phyloP scores from a whole-genome alignment of 129 eudicot genomes.

The Chrysanthemum seticuspe region DNA sequence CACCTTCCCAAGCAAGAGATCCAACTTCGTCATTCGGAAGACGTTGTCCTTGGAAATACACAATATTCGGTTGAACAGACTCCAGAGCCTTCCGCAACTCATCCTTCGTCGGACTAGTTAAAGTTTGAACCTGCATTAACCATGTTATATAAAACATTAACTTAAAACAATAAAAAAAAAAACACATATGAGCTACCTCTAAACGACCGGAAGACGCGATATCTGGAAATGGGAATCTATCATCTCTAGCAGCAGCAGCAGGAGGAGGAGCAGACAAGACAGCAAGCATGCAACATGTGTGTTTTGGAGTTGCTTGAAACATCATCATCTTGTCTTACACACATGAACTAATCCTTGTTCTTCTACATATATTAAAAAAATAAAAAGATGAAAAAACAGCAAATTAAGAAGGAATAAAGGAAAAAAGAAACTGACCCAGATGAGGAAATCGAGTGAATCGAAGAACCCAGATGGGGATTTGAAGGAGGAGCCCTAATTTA shows the following conservation, averaged over 20 bases:
- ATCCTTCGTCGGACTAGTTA: constrained; percentile 58
- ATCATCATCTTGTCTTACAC: constrained; percentile 40
- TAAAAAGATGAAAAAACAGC: constrained; percentile 4
- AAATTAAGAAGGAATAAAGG: constrained; percentile 12
- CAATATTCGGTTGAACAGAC: constrained; percentile 67
- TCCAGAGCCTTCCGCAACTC: constrained; percentile 65
- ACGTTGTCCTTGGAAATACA: constrained; percentile 74
- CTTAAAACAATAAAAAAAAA: neutral
- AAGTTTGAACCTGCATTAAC: constrained; percentile 60
- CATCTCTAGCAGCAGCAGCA: constrained; percentile 34
- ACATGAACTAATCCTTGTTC: constrained; percentile 11
- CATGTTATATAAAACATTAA: neutral
- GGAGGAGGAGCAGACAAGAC: constrained; percentile 43
- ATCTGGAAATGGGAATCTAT: constrained; percentile 67
- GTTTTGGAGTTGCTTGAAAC: constrained; percentile 71
- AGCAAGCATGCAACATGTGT: constrained; percentile 79
- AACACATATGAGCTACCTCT: constrained; percentile 49
- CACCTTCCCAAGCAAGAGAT: constrained; percentile 53
- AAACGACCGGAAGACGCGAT: constrained; percentile 85
- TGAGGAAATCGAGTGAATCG: constrained; percentile 29
- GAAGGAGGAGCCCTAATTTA: constrained; percentile 16
- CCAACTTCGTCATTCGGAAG: constrained; percentile 78
- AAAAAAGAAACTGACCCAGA: constrained; percentile 29
- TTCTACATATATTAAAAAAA: neutral
- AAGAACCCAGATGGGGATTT: constrained; percentile 48